Conservation (phyloP, 805 yeast species). For the Starmerella geochares region DNA sequence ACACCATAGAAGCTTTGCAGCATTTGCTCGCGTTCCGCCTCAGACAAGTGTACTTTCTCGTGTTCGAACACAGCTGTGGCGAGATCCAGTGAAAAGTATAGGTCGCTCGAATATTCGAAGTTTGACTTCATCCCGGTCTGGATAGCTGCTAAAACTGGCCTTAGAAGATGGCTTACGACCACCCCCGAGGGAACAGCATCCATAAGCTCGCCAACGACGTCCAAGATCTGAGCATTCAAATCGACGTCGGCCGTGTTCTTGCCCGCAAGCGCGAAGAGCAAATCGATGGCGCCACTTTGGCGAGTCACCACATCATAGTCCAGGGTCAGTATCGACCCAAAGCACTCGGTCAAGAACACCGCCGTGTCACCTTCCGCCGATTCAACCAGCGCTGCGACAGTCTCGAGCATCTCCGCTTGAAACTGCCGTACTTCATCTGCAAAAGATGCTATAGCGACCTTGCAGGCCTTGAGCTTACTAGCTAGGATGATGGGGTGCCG, state of each 20-base stretch:
- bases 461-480: constrained; percentile 15
- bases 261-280: constrained; percentile 55
- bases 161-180: constrained; percentile 18
- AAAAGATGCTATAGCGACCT: constrained; percentile 18
- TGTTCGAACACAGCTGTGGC: constrained; percentile 27
- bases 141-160: constrained; percentile 21
- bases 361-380: constrained; percentile 75
- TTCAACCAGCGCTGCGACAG: constrained; percentile 41
- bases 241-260: constrained; percentile 70
- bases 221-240: constrained; percentile 54
- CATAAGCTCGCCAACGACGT: constrained; percentile 55
- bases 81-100: constrained; percentile 48
- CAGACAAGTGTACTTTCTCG: constrained; percentile 25
- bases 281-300: constrained; percentile 36
- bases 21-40: constrained; percentile 20
- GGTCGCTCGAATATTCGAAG: constrained; percentile 48
- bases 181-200: constrained; percentile 24
- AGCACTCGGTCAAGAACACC: constrained; percentile 58
- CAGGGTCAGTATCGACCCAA: constrained; percentile 48
- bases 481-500: constrained; percentile 9
- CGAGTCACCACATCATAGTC: constrained; percentile 32
- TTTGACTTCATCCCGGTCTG: neutral
- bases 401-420: constrained; percentile 29
- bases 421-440: constrained; percentile 22
- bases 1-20: constrained; percentile 39